Base-by-base conservation (phyloP, 2,329 filamentous ascomycete genomes). In the Colletotrichum orbiculare region DNA sequence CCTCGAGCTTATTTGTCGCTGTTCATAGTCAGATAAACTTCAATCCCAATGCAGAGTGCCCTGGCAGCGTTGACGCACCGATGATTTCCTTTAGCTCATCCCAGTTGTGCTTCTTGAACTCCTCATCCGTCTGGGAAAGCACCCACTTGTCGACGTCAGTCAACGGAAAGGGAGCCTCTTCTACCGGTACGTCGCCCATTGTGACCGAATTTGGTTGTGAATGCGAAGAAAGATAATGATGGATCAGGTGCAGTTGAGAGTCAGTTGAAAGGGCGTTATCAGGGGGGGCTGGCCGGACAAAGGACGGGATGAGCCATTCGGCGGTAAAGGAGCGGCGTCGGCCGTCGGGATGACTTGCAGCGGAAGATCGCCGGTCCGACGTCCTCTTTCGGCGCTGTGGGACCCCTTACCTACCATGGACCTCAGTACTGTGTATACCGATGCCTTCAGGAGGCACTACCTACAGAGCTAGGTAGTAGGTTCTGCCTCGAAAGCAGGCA, bases 31-130 rank as follows among this genome's bases (percentile, higher is more conserved):
- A 66, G 53, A 57, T 33, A 12, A 12, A 34, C 13, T 46, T 15
- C 34, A 35, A 41, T 34, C 25, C 15, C 35, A 54, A 64, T 56
- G 58, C 15, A 25, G 54, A 25, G 25, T 25, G 4, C 25, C 25
- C 7, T 25, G 55, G 38, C 38, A 39, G 46, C 8, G 17, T 42
- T 43, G 15, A 15, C 63, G 43, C 75, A 89, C 87, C 79, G 69
- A 94, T 88, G 60, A 96, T 86, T 9, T 85, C 79, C 73, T 85
- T 87, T 67, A 96, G 84, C 61, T 91, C 84, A 11, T 88, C 83
- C 95, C 94, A 97, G 52, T 86, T 83, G 76, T 94, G 88, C 48
- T 84, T 83, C 66, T 83, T 79, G 75, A 91, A 97, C 53, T 91
- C 84, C 17, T 89, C 85, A 73, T 97, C 93, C 1, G 87, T 87